These are phyloP conservation scores for Trichoderma orchidacearum DNA, from an alignment of 495 filamentous ascomycete genomes.

Conservation along the genomic window DNA sequence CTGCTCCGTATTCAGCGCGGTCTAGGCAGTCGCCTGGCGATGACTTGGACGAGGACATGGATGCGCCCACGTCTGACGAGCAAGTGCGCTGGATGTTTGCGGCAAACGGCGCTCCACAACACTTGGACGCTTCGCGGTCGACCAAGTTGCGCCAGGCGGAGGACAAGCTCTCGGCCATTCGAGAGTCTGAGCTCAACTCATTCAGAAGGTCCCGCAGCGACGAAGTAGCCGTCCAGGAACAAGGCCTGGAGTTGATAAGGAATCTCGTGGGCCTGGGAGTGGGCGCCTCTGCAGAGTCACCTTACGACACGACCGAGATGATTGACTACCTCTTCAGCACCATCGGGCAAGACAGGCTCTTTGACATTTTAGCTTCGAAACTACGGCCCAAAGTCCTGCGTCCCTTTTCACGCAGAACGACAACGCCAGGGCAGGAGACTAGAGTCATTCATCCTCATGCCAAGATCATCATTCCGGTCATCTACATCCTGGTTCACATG, in stretches of 20 bases:
- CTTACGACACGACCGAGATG: constrained; percentile 42
- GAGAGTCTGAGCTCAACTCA: constrained; percentile 41
- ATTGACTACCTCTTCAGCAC: constrained; percentile 68
- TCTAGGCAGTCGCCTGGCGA: constrained; percentile 13
- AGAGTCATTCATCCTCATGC: constrained; percentile 41
- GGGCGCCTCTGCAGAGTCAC: constrained; percentile 27
- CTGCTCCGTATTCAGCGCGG: constrained; percentile 23
- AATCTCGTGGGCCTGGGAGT: constrained; percentile 56
- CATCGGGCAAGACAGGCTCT: constrained; percentile 61
- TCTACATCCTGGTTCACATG: constrained; percentile 71
- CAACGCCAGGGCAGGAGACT: constrained; percentile 15
- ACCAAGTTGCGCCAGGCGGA: constrained; percentile 18
- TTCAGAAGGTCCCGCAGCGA: constrained; percentile 53
- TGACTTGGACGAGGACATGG: constrained; percentile 53
- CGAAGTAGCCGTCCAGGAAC: constrained; percentile 76
- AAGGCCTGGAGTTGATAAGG: constrained; percentile 73
- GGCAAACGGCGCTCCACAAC: constrained; percentile 7
- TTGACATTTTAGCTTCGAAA: constrained; percentile 63
- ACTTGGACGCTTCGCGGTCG: constrained; percentile 4
- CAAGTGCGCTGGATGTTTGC: constrained; percentile 13
- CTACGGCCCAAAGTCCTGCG: constrained; percentile 43
- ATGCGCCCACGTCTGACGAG: constrained; percentile 31
- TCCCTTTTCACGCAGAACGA: constrained; percentile 19
- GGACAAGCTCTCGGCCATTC: constrained; percentile 32
- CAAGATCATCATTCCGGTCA: constrained; percentile 62